Percentiles rank a stretch among this genome's conserved stretches.
These are phyloP conservation scores for Hibiscus tridactylites DNA, from an alignment of 345 rosid genomes.

Conservation along the genomic window DNA sequence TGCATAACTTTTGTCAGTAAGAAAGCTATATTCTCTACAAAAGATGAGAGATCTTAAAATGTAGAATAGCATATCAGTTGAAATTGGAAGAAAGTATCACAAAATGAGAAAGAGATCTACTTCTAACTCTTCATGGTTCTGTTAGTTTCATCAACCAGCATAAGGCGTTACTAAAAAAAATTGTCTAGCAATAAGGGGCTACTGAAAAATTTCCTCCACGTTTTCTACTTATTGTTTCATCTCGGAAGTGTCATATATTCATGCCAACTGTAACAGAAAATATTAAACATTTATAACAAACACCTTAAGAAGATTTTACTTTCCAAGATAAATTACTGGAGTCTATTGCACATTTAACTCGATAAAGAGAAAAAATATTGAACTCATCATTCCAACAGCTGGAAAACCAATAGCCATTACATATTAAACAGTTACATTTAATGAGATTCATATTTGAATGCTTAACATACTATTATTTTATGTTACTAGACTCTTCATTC, in stretches of 20 bases:
- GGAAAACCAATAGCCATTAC: background rate
- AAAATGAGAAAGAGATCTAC: background rate
- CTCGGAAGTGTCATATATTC: background rate
- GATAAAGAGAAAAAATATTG: background rate
- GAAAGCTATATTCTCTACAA: background rate
- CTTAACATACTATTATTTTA: background rate
- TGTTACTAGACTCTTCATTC: background rate
- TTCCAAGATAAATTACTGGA: background rate
- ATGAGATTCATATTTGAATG: background rate
- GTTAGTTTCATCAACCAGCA: slow-evolving; percentile 1
- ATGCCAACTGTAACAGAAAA: background rate
- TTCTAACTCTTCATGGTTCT: background rate
- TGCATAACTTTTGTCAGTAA: slow-evolving; percentile 23
- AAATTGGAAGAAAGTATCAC: background rate
- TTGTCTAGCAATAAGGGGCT: background rate
- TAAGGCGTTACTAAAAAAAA: background rate
- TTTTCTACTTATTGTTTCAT: background rate
- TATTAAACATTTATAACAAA: background rate
- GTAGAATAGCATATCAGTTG: background rate
- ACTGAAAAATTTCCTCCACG: background rate
- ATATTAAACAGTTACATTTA: background rate
- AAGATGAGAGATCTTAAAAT: background rate
- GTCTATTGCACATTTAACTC: slow-evolving; percentile 5
- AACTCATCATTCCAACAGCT: background rate
- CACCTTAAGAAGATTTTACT: background rate